Base-by-base conservation (phyloP, 2,329 filamentous ascomycete species). In the Claviceps fusiformis region DNA sequence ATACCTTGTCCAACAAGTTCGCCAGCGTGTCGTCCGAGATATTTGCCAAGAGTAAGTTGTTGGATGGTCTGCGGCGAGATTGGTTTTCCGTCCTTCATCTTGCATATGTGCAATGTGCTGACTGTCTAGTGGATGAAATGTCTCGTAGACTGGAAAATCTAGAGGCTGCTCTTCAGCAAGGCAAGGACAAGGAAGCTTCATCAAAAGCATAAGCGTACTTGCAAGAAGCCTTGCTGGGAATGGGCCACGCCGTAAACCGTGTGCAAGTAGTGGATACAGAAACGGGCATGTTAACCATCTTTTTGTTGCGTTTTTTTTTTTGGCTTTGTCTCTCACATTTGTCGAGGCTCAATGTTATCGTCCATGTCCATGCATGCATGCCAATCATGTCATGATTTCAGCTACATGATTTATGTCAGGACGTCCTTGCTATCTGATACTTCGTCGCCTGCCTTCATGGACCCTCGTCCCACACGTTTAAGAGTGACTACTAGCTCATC, bases 61-160 rank as follows among this genome's bases (percentile, higher is more conserved):
- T 41, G 8, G 17, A 5, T 8, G 8, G 17, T 10, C 7, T 49
- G 17, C 9, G 2, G 19, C 7, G 17, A 31, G 29, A 33, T 35
- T 29, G 7, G 33, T 35, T 45, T 9, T 47, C 15, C 13, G 24
- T n/a, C 13, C 13, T 50, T 29, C 9, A 17, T 51, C 10, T 39
- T 39, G 24, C 17, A 17, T 11, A 24, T 29, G 43, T 10, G 44
- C 47, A 29, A 59, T 35, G 19, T 37, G 5, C 66, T 17, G 64
- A 57, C 3, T 8, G 35, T 33, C 53, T 58, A 95, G 90, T 96
- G 87, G 91, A 95, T 65, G 90, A 95, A 59, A 95, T 96, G 90
- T 87, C 88, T 15, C 79, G 86, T 58, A 82, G 91, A 31, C 73
- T 96, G 27, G 91, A 96, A 66, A 89, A 84, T 56, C 77, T 96